These are phyloP conservation scores for Gaeumannomyces sp. DNA, from an alignment of 2,329 filamentous ascomycete species.

Conservation along the genomic window DNA sequence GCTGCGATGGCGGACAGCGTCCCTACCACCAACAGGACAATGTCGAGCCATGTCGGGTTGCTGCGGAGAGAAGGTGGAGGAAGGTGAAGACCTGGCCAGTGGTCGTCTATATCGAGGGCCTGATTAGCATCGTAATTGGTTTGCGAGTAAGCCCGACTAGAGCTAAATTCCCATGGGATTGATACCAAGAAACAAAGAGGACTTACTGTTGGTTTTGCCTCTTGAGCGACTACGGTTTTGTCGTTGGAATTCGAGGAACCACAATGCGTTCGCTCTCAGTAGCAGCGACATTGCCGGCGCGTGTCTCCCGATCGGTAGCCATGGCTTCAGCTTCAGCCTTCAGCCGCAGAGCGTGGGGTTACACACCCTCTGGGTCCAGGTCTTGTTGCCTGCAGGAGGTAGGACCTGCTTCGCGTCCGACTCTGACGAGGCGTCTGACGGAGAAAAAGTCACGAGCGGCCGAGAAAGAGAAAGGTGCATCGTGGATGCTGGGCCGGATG, in stretches of 20 bases:
- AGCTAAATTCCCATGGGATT: no score
- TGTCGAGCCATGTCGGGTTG: constrained; percentile 25
- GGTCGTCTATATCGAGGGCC: not conserved
- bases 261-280: not conserved
- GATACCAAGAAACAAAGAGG: not conserved
- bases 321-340: not conserved
- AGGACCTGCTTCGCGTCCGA: not conserved
- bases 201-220: not conserved
- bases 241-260: not conserved
- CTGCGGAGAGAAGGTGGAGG: constrained; percentile 21
- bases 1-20: constrained; percentile 38
- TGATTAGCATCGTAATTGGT: not conserved
- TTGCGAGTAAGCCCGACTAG: not conserved
- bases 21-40: constrained; percentile 30
- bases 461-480: not conserved
- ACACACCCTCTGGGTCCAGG: not conserved
- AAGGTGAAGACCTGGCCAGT: constrained; percentile 16
- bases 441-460: not conserved
- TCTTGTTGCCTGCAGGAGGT: not conserved
- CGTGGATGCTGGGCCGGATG: not conserved
- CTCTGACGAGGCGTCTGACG: not conserved
- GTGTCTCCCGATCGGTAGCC: constrained; percentile 12
- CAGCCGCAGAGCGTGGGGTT: not conserved
- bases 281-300: not conserved
- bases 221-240: not conserved